phyloP scores from a whole-genome alignment of 2,329 filamentous ascomycete genomes.

The Fusarium sp. region DNA sequence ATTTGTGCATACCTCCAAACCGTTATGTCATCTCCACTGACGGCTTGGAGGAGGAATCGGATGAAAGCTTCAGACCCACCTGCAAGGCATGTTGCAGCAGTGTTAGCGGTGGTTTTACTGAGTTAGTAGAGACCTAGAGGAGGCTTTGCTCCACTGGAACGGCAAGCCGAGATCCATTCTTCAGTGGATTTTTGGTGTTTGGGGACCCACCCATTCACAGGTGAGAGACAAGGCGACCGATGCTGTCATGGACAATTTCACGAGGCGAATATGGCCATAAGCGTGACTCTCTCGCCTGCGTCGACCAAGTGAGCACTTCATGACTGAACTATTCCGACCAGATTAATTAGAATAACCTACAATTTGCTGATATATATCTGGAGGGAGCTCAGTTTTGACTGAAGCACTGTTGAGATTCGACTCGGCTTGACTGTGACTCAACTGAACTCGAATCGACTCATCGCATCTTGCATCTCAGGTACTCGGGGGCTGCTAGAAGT shows the following conservation, averaged over 20 bases:
- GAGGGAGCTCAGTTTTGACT: no score
- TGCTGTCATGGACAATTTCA: conserved; percentile 36
- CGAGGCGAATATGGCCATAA: conserved; percentile 4
- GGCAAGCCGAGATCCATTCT: conserved; percentile 21
- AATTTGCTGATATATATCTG: neutral
- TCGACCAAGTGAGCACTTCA: conserved; percentile 24
- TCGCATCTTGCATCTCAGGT: neutral
- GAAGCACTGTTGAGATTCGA: neutral
- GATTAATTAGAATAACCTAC: neutral
- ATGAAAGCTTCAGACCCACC: conserved; percentile 12
- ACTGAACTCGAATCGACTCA: conserved; percentile 1
- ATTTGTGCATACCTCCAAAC: neutral
- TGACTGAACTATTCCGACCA: neutral
- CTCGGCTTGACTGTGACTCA: conserved; percentile 15
- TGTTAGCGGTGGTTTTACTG: neutral
- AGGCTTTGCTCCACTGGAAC: conserved; percentile 19
- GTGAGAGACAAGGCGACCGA: conserved; percentile 19
- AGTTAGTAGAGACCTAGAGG: neutral
- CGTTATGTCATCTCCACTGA: conserved; percentile 1
- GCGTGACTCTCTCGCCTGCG: conserved; percentile 29
- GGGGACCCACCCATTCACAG: conserved; percentile 22
- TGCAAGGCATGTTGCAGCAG: conserved; percentile 15
- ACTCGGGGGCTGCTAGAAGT: conserved; percentile 25
- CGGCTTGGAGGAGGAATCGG: neutral
- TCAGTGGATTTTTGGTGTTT: neutral